These are phyloP conservation scores for Rutidosis leptorrhynchoides DNA, from an alignment of 129 eudicot genomes.

Conservation along the genomic window DNA sequence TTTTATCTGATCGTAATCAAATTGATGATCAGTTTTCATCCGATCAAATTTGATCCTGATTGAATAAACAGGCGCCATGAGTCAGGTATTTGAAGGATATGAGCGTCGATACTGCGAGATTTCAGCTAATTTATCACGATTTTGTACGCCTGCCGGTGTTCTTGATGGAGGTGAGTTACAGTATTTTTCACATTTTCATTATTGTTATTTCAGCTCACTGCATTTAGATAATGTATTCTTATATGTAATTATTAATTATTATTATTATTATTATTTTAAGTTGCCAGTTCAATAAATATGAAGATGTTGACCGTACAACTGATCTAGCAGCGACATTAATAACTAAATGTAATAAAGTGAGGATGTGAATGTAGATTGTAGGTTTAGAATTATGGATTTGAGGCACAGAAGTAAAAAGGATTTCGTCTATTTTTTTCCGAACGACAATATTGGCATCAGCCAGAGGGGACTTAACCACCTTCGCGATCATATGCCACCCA, in stretches of 20 bases:
- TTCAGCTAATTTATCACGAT: slow-evolving; percentile 49
- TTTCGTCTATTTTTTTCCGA: too few species aligned
- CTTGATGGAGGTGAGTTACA: slow-evolving; percentile 54
- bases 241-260: neutral
- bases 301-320: neutral
- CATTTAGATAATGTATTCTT: neutral
- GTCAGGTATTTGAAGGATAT: slow-evolving; percentile 64
- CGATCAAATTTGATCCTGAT: neutral
- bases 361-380: neutral
- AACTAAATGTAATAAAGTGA: neutral
- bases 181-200: neutral
- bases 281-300: too few species aligned
- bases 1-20: neutral
- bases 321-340: neutral
- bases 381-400: neutral
- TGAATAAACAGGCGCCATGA: slow-evolving; percentile 38
- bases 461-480: too few species aligned
- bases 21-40: neutral
- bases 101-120: slow-evolving; percentile 73
- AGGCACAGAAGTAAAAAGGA: neutral
- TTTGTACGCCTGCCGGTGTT: slow-evolving; percentile 35
- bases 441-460: too few species aligned
- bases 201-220: neutral
- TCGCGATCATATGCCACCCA: too few species aligned
- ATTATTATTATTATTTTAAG: neutral